A percentile compares a stretch with the other conserved stretches of the same genome.
These are phyloP conservation scores for Kuraishia molischiana DNA, from an alignment of 805 yeast genomes.

Conservation along the genomic window DNA sequence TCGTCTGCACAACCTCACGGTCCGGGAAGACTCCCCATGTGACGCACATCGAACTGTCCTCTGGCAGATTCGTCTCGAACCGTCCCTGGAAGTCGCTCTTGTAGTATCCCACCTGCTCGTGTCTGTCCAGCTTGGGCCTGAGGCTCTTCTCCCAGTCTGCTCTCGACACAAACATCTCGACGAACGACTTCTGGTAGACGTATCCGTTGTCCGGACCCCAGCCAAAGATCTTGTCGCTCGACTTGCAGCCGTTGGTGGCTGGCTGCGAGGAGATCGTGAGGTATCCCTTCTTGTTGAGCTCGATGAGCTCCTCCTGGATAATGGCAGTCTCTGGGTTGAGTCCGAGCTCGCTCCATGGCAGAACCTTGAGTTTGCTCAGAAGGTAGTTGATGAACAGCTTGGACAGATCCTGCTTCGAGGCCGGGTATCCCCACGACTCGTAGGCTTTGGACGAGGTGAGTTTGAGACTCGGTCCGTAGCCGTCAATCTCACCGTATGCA, in stretches of 20 bases:
- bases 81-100: conserved; percentile 53
- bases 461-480: conserved; percentile 89
- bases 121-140: conserved; percentile 38
- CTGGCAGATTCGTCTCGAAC: conserved; percentile 51
- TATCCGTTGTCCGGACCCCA: conserved; percentile 94
- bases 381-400: conserved; percentile 63
- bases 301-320: conserved; percentile 84
- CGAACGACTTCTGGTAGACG: conserved; percentile 88
- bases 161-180: conserved; percentile 78
- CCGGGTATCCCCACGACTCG: conserved; percentile 77
- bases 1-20: conserved; percentile 83
- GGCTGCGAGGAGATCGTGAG: conserved; percentile 96
- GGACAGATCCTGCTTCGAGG: conserved; percentile 45
- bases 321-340: conserved; percentile 83
- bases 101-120: conserved; percentile 60
- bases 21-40: conserved; percentile 98
- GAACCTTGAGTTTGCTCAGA: conserved; percentile 60
- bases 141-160: conserved; percentile 54
- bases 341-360: conserved; percentile 91
- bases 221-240: conserved; percentile 84
- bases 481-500: conserved; percentile 96
- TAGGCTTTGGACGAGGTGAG: conserved; percentile 58
- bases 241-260: conserved; percentile 69
- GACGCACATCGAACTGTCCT: conserved; percentile 62
- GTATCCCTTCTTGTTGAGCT: conserved; percentile 62